Conservation (phyloP, 2,329 filamentous ascomycete species). For the Emergomyces orientalis region DNA sequence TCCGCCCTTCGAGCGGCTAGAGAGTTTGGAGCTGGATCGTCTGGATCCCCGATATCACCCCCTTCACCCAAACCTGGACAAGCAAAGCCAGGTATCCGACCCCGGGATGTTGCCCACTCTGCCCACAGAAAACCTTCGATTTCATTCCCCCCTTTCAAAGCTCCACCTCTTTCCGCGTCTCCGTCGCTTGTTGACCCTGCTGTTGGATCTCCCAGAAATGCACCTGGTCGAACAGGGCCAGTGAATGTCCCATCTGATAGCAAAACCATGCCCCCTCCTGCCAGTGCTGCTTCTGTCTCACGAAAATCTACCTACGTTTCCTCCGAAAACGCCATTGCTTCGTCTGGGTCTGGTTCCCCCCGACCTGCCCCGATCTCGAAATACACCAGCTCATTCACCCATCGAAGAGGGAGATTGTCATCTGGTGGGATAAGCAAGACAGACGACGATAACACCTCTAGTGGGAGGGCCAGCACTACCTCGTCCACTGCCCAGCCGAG, state of each 20-base stretch:
- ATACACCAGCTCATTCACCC: slow-evolving; percentile 91
- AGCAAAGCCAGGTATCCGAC: slow-evolving; percentile 42
- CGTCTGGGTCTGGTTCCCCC: slow-evolving; percentile 65
- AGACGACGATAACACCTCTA: slow-evolving; percentile 48
- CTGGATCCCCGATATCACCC: slow-evolving; percentile 42
- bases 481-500: slow-evolving; percentile 55
- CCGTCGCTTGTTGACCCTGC: slow-evolving; percentile 50
- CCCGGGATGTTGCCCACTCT: slow-evolving; percentile 41
- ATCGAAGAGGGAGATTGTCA: slow-evolving; percentile 68
- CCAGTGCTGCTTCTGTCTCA: slow-evolving; percentile 29
- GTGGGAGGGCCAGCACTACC: slow-evolving; percentile 45
- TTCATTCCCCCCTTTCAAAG: slow-evolving; percentile 93
- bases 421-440: slow-evolving; percentile 57
- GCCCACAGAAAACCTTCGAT: slow-evolving; percentile 66
- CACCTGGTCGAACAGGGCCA: slow-evolving; percentile 32
- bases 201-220: slow-evolving; percentile 43
- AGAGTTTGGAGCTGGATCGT: slow-evolving; percentile 40
- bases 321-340: slow-evolving; percentile 53
- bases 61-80: slow-evolving; percentile 37
- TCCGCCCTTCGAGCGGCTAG: slow-evolving; percentile 67
- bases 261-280: slow-evolving; percentile 31
- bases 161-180: slow-evolving; percentile 85
- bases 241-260: slow-evolving; percentile 33
- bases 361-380: slow-evolving; percentile 67
- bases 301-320: slow-evolving; percentile 43